Base-by-base conservation (phyloP, 2,329 filamentous ascomycete genomes). In the Microsporum canis region DNA sequence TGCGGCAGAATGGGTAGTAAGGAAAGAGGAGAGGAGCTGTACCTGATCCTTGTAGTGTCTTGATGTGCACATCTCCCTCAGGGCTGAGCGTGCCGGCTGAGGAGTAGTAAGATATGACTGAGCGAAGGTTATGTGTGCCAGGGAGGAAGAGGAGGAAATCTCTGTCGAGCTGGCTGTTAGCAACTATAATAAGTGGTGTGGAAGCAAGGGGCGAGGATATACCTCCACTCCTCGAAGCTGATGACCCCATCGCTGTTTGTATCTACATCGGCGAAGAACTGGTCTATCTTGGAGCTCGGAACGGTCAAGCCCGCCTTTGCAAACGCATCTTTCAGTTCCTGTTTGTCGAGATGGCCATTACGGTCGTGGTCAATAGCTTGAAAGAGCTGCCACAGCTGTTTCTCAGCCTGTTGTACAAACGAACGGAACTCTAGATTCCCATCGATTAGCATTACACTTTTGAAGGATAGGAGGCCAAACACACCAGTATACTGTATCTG, bases 181-280 rank as follows among this genome's bases (percentile, higher is more conserved):
- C 10, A 34, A 10, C 10, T 23, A 23, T 51, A 38, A 7, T 6
- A 27, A 56, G 51, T 38, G 34, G 14, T 29, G 39, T 36, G n/a
- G 36, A 17, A 5, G 12, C 27, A 31, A 31, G n/a, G 79, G 87
- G 38, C 5, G 38, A 47, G 23, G 1, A 14, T 10, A 76, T 84
- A 96, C 92, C 92, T 87, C 94, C 94, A 97, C 81, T 99, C 94
- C 66, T 90, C 86, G 75, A 95, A 97, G 64, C 82, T 91, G 67
- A 97, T 95, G 65, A 80, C 78, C 1, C 91, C 91, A 72, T 99
- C 91, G 67, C 87, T 83, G 76, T 99, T 92, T 71, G 84, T 82
- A 73, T 99, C 94, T 68, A 99, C 88, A 71, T 96, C 88, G 65
- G 83, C 78, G 71, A 99, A 96, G 77, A 99, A 97, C 64, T 85